Evolutionary conservation across 2,329 filamentous ascomycete species (phyloP), one percentile per base, ranked within the genome.

Genomic region (Cyphellophora europaea): DNA sequence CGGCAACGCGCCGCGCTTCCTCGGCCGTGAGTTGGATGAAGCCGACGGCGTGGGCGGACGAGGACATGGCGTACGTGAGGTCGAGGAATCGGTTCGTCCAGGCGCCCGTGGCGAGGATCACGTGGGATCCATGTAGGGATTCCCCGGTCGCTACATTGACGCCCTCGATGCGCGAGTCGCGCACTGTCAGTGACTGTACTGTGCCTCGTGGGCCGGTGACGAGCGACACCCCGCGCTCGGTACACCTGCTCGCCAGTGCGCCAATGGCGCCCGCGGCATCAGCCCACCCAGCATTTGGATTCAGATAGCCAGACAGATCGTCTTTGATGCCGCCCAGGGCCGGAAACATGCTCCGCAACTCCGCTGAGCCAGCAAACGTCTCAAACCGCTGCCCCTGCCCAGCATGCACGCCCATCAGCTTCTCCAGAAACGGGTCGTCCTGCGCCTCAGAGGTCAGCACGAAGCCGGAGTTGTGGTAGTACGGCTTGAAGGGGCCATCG

Each of bases 41-140:
- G 11, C 73, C 81, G 15, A 95, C 55, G 0, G 75, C 72, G 51
- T 96, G 89, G 11, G 84, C 89, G 0, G 85, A 93, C 2, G 87
- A 82, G 44, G 79, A 73, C 17, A 77, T 79, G 28, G 82, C 73
- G 16, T 84, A 83, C 27, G 77, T 68, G 1, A 94, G 64, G 56
- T 93, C 82, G 34, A 94, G 61, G 13, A 94, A 68, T 1, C 72
- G 68, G 3, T 77, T 74, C 2, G 83, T 85, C 88, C 88, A 95
- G 3, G 89, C 87, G n/a, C 89, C 89, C 0, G 87, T 78, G 0
- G 89, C 86, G 2, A 93, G 69, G 38, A 94, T 67, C 23, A 83
- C 79, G 5, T 93, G 67, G 39, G 85, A 82, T 2, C 82, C 83
- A 3, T 59, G 61, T 5, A 85, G 44, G 6, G 53, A 61, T 5